Evolutionary conservation across 192 early-diverging fungal genomes (phyloP).

Genomic region (Rhizoclosmatium sp.): DNA sequence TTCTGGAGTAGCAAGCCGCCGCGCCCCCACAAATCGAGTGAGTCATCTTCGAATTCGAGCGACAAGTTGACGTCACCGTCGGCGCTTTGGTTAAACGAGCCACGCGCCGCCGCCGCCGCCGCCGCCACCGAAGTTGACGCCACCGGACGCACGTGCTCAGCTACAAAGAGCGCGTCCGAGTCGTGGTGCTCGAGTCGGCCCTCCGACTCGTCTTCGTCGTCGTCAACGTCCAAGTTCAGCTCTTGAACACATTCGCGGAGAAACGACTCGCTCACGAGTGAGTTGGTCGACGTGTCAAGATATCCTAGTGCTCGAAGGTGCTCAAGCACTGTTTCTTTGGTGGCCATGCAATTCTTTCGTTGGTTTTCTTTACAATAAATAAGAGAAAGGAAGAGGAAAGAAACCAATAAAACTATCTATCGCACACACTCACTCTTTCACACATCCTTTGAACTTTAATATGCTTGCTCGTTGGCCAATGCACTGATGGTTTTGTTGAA

Average conservation of each 20-base stretch:
- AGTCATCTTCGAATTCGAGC: too few relatives aligned
- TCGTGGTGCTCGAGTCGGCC: not conserved
- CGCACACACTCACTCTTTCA: too few relatives aligned
- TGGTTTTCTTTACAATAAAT: not conserved
- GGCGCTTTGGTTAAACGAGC: too few relatives aligned
- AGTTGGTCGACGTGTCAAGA: not conserved
- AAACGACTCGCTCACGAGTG: not conserved
- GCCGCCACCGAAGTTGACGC: too few relatives aligned
- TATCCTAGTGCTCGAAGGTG: slow-evolving; percentile 22
- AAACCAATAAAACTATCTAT: too few relatives aligned
- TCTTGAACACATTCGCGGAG: slow-evolving; percentile 7
- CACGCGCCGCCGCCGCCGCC: too few relatives aligned
- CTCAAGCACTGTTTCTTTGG: slow-evolving; percentile 12
- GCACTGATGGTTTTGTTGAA: too few relatives aligned
- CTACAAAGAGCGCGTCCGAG: slow-evolving; percentile 6
- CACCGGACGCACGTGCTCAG: not conserved
- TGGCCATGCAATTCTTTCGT: not conserved
- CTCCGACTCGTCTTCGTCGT: not conserved
- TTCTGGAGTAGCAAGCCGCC: too few relatives aligned
- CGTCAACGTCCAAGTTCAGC: not conserved
- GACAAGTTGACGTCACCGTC: too few relatives aligned
- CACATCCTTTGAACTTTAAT: too few relatives aligned
- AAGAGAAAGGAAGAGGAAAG: not conserved
- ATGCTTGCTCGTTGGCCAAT: too few relatives aligned
- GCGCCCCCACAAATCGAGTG: too few relatives aligned